Evolutionary conservation across 2,329 filamentous ascomycete species (phyloP).

Genomic region (Dactylellina sp.): DNA sequence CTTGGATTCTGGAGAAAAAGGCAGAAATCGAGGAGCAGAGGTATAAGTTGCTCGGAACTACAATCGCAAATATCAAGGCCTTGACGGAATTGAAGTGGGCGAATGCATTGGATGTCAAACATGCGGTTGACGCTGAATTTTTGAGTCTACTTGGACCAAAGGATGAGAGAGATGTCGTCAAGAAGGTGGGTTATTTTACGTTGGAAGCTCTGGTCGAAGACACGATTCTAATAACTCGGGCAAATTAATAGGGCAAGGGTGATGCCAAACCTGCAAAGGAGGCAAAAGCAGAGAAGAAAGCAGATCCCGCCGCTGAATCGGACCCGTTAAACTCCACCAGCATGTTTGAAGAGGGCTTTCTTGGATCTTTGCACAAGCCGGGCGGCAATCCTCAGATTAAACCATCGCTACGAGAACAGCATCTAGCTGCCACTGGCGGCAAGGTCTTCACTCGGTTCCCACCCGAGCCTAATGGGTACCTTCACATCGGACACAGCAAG

Average conservation of each 20-base stretch:
- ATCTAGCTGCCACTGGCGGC: conserved; percentile 59
- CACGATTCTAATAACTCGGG: background rate
- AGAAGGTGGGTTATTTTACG: conserved; percentile 57
- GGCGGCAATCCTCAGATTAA: conserved; percentile 66
- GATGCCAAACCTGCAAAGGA: conserved; percentile 61
- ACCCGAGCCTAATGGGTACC: conserved; percentile 89
- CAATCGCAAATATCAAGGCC: conserved; percentile 59
- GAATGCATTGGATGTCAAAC: conserved; percentile 59
- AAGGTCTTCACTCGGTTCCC: conserved; percentile 79
- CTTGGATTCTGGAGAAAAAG: conserved; percentile 58
- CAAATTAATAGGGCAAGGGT: conserved; percentile 17
- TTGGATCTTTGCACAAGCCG: conserved; percentile 78
- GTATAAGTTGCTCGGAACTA: conserved; percentile 58
- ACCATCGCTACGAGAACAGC: conserved; percentile 57
- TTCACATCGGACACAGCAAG: conserved; percentile 94
- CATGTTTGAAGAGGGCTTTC: conserved; percentile 85
- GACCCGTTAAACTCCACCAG: conserved; percentile 60
- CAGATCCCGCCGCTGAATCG: conserved; percentile 61
- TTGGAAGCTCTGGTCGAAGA: too few relatives aligned
- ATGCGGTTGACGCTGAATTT: conserved; percentile 59
- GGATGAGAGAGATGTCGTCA: conserved; percentile 60
- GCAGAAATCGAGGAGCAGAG: conserved; percentile 58
- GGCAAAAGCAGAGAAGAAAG: conserved; percentile 65
- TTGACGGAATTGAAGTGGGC: conserved; percentile 59
- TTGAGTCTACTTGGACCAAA: conserved; percentile 59